Percentiles rank a stretch among this genome's conserved stretches.
phyloP scores from a whole-genome alignment of 2,329 filamentous ascomycete genomes.

The Sporothrix mexicana region DNA sequence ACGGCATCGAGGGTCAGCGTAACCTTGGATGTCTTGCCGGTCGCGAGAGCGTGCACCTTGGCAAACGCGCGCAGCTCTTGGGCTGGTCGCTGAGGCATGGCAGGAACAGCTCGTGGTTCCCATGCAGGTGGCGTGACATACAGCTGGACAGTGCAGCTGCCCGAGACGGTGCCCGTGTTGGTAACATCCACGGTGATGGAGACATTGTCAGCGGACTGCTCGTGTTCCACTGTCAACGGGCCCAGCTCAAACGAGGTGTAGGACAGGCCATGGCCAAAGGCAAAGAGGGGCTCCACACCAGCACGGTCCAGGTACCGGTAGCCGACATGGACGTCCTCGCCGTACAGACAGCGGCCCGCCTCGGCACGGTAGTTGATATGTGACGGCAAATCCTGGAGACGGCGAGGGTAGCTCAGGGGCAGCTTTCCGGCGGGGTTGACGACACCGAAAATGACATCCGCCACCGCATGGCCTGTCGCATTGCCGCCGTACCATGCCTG shows the following conservation, averaged over 20 bases:
- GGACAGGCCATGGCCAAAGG: constrained; percentile 79
- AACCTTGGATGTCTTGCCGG: constrained; percentile 22
- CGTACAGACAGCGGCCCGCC: constrained; percentile 73
- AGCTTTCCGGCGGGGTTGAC: constrained; percentile 71
- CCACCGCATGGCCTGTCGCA: constrained; percentile 68
- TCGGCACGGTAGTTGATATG: constrained; percentile 77
- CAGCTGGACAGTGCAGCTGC: constrained; percentile 62
- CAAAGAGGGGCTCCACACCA: constrained; percentile 69
- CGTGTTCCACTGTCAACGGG: constrained; percentile 43
- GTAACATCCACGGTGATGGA: constrained; percentile 50
- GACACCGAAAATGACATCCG: constrained; percentile 65
- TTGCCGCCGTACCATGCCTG: constrained; percentile 70
- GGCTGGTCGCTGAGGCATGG: constrained; percentile 55
- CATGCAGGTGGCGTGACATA: constrained; percentile 48
- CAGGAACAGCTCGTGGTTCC: not conserved
- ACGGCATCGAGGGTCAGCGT: constrained; percentile 9
- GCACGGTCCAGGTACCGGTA: constrained; percentile 80
- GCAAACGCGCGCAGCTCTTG: constrained; percentile 64
- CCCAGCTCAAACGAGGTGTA: constrained; percentile 70
- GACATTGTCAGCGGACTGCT: constrained; percentile 43
- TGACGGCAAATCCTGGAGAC: constrained; percentile 72
- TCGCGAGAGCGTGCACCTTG: constrained; percentile 50
- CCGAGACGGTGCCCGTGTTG: constrained; percentile 53
- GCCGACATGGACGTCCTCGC: constrained; percentile 80
- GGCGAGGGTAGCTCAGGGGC: constrained; percentile 72